phyloP scores from a whole-genome alignment of 257 asterid species.

The Thymus quinquecostatus region DNA sequence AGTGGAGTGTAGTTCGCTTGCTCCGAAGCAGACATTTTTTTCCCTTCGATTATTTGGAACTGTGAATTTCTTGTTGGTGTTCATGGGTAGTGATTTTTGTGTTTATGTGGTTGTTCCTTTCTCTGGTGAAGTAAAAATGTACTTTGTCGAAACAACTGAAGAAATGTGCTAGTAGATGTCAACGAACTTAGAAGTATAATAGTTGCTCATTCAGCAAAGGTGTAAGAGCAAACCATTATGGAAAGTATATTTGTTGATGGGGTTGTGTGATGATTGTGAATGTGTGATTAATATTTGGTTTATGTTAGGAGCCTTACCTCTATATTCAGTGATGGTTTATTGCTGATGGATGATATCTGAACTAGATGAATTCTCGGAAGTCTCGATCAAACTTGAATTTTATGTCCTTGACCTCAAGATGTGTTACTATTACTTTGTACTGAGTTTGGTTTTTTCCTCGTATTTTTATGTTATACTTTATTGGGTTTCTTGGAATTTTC shows the following conservation, averaged over 20 bases:
- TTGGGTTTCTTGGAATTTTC: neutral
- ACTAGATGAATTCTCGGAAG: neutral
- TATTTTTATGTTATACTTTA: neutral
- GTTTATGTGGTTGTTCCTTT: neutral
- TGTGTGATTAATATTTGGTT: neutral
- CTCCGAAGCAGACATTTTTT: neutral
- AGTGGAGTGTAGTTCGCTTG: neutral
- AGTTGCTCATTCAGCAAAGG: neutral
- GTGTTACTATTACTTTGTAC: neutral
- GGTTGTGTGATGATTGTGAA: neutral
- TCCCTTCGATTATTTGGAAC: neutral
- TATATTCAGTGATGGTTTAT: neutral
- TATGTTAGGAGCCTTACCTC: neutral
- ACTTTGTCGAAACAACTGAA: neutral
- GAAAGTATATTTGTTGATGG: neutral
- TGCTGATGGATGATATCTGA: neutral
- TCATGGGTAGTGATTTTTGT: neutral
- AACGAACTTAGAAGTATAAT: neutral
- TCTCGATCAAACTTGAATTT: neutral
- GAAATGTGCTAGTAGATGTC: conserved; percentile 1
- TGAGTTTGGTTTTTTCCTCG: neutral
- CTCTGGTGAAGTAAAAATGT: neutral
- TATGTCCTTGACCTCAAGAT: neutral
- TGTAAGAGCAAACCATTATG: neutral
- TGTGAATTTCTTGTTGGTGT: neutral